These are phyloP conservation scores for Anastatica hierochuntica DNA, from an alignment of 345 rosid genomes.

Conservation along the genomic window DNA sequence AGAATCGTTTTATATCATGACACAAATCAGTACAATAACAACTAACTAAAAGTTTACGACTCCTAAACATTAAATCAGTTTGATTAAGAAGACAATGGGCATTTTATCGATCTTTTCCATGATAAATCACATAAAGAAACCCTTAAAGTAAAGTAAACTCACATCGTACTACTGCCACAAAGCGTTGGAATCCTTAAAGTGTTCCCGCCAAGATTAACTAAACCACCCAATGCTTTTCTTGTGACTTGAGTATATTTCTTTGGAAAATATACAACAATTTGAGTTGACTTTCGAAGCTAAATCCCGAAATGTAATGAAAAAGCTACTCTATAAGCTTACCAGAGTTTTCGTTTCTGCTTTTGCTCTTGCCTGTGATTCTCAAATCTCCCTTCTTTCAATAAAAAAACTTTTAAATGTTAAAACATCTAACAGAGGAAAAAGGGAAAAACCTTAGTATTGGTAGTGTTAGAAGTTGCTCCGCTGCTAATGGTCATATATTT, in stretches of 20 bases:
- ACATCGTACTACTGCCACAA: constrained; percentile 50
- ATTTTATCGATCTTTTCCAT: not conserved
- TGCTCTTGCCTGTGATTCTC: constrained; percentile 29
- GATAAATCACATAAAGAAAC: not conserved
- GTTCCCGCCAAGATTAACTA: constrained; percentile 47
- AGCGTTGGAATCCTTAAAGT: constrained; percentile 19
- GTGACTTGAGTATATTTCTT: constrained; percentile 27
- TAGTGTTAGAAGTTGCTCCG: constrained; percentile 22
- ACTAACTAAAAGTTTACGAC: not conserved
- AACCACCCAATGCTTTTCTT: constrained; percentile 73
- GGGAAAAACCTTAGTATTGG: constrained; percentile 37
- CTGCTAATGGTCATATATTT: constrained; percentile 23
- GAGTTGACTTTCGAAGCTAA: not conserved
- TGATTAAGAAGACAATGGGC: not conserved
- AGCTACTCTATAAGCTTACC: constrained; percentile 27
- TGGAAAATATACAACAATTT: constrained; percentile 19
- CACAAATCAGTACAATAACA: constrained; percentile 2
- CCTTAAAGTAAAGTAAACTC: constrained; percentile 25
- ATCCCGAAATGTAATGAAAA: not conserved
- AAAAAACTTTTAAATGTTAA: not conserved
- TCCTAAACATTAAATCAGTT: not conserved
- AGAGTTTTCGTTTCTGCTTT: constrained; percentile 27
- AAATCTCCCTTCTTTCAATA: constrained; percentile 30
- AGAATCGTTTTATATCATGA: not conserved
- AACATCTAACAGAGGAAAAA: constrained; percentile 6